phyloP scores from a whole-genome alignment of 768 basidiomycete species.

The Suillus decipiens region DNA sequence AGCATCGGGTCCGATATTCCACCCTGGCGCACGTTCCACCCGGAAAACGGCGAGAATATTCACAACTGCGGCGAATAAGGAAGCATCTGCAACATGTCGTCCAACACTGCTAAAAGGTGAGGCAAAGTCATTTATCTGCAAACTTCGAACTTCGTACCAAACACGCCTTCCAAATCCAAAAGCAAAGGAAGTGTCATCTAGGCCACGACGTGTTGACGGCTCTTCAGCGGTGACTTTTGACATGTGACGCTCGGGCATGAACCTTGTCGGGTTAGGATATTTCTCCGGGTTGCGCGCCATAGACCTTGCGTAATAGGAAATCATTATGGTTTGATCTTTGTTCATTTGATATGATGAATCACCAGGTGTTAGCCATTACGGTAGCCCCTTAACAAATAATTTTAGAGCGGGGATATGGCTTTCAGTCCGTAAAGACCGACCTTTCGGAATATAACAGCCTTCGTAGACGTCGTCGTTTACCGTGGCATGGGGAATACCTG shows the following conservation, averaged over 20 bases:
- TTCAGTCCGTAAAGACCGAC: neutral
- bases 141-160: conserved; percentile 12
- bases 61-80: conserved; percentile 32
- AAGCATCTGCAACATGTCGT: conserved; percentile 41
- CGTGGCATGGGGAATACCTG: conserved; percentile 33
- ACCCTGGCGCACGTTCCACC: conserved; percentile 15
- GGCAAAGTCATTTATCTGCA: neutral
- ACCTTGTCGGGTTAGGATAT: conserved; percentile 39
- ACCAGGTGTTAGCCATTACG: conserved; percentile 24
- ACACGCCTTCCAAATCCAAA: conserved; percentile 47
- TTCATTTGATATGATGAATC: neutral
- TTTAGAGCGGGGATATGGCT: neutral
- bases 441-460: conserved; percentile 51
- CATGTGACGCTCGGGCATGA: conserved; percentile 41
- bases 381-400: conserved; percentile 18
- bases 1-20: conserved; percentile 23
- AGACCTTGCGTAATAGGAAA: conserved; percentile 21
- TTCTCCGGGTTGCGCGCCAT: conserved; percentile 38
- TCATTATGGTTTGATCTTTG: neutral
- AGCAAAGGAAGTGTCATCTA: conserved; percentile 22
- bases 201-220: neutral
- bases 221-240: neutral
- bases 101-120: conserved; percentile 39
- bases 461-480: conserved; percentile 44
- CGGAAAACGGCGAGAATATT: conserved; percentile 23